phyloP scores from a whole-genome alignment of 768 basidiomycete genomes.

The Pholiota molesta region DNA sequence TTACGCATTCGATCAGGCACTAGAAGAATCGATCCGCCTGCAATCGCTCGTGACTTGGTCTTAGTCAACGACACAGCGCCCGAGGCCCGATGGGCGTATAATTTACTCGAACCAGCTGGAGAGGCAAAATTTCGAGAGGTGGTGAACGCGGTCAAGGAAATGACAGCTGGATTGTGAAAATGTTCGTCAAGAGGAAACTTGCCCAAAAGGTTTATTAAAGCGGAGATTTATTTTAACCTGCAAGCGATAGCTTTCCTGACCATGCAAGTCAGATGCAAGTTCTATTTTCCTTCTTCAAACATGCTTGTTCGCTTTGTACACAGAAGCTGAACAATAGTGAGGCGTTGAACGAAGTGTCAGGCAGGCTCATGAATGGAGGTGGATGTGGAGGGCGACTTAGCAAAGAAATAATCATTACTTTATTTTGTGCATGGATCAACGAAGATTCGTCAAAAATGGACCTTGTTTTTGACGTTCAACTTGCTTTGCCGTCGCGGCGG shows the following conservation, averaged over 20 bases:
- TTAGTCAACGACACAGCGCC: conserved; percentile 23
- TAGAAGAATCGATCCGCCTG: conserved; percentile 13
- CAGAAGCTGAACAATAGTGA: background rate
- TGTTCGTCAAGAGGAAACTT: too few species aligned
- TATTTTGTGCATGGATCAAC: background rate
- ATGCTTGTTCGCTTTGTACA: background rate
- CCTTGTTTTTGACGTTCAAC: conserved; percentile 10
- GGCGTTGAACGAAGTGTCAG: too few species aligned
- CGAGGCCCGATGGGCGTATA: conserved; percentile 18
- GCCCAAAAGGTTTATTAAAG: too few species aligned
- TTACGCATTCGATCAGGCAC: conserved; percentile 18
- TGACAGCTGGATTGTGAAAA: conserved; percentile 7
- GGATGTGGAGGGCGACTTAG: background rate
- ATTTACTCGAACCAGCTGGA: conserved; percentile 13
- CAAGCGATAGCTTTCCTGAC: too few species aligned
- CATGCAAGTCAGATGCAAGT: too few species aligned
- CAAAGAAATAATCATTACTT: background rate
- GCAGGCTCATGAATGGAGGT: background rate
- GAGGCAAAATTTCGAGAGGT: conserved; percentile 20
- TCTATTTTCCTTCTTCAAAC: too few species aligned
- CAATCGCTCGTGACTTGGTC: conserved; percentile 17
- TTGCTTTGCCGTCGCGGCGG: conserved; percentile 31
- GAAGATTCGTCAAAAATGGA: background rate
- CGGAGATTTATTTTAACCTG: too few species aligned
- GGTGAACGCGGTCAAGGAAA: conserved; percentile 13